Evolutionary conservation across 1,284 basidiomycete species (phyloP).

Genomic region (Ceratobasidium sp.): DNA sequence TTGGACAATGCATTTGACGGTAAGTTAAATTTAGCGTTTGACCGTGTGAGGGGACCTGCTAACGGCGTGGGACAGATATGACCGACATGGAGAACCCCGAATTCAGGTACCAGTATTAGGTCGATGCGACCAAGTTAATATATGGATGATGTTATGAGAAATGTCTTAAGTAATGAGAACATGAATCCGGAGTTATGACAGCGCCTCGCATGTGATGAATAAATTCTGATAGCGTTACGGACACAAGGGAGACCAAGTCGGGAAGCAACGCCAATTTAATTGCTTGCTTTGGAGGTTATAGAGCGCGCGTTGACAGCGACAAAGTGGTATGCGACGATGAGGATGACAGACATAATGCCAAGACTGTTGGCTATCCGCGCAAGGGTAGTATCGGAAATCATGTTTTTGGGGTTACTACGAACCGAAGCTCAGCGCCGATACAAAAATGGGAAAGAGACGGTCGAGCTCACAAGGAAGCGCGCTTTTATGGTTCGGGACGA

Average conservation of each 20-base stretch:
- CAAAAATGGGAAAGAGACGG: not conserved
- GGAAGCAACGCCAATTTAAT: conserved; percentile 53
- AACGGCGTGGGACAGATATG: conserved; percentile 38
- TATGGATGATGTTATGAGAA: conserved; percentile 16
- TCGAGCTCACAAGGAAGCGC: not conserved
- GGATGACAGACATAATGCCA: conserved; percentile 83
- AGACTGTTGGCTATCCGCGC: conserved; percentile 86
- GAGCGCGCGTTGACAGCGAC: conserved; percentile 78
- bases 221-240: not conserved
- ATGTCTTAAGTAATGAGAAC: conserved; percentile 9
- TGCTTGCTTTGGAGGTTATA: conserved; percentile 28
- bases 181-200: not conserved
- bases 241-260: not conserved
- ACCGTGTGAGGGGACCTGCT: not conserved
- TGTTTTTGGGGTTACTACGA: conserved; percentile 44
- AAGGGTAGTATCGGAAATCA: conserved; percentile 82
- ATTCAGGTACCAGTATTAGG: conserved; percentile 44
- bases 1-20: conserved; percentile 41
- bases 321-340: conserved; percentile 87
- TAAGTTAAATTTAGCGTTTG: conserved; percentile 13
- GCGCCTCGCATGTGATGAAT: not conserved
- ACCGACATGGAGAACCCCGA: conserved; percentile 47
- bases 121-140: not conserved
- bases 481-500: not conserved
- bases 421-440: not conserved